These are phyloP conservation scores for Opeltia flavorubescens DNA, from an alignment of 495 filamentous ascomycete genomes.

Conservation along the genomic window DNA sequence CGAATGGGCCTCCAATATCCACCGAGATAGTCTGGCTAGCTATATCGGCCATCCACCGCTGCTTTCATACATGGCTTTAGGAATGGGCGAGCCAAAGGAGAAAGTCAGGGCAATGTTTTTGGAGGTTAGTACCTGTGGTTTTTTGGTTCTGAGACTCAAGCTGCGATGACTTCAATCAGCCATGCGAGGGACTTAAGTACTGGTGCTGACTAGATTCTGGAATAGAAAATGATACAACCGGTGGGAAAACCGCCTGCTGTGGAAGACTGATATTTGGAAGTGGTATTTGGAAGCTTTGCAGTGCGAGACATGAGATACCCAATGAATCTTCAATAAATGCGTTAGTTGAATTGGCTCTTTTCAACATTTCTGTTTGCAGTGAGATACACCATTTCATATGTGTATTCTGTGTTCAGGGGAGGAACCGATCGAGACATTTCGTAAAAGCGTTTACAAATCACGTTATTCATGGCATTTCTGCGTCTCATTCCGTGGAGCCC, in stretches of 20 bases:
- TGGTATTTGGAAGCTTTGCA: background rate
- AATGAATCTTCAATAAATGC: no score
- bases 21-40: conserved; percentile 68
- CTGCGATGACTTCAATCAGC: background rate
- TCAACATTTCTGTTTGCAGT: no score
- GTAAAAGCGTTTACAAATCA: no score
- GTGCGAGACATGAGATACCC: no score
- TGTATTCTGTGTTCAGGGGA: no score
- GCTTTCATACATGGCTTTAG: conserved; percentile 78
- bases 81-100: conserved; percentile 70
- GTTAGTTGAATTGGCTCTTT: no score
- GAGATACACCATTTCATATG: no score
- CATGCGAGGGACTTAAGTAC: background rate
- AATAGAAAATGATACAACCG: conserved; percentile 63
- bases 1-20: conserved; percentile 90
- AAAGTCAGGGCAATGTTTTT: conserved; percentile 66
- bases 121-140: conserved; percentile 32
- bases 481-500: no score
- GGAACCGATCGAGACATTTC: no score
- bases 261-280: no score
- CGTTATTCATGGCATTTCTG: no score
- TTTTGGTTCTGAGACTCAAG: background rate
- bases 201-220: background rate
- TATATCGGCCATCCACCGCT: conserved; percentile 84
- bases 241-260: conserved; percentile 53